Conservation (phyloP, 2,329 filamentous ascomycete species). For the Phialophora verrucosa region DNA sequence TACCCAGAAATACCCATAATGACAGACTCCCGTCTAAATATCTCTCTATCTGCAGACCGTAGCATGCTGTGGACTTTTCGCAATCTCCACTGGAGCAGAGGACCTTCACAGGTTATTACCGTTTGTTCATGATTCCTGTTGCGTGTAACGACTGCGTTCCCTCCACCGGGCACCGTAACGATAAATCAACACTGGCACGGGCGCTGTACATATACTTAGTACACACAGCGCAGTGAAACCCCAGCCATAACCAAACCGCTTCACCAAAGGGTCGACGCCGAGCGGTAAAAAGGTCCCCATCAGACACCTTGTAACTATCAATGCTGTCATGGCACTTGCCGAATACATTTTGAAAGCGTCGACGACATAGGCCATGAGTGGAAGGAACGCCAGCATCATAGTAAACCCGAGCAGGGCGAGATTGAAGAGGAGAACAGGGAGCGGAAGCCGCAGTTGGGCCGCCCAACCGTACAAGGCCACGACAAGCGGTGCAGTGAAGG, state of each 20-base stretch:
- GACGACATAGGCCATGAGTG: conserved; percentile 39
- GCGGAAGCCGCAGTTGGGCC: conserved; percentile 29
- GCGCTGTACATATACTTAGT: conserved; percentile 30
- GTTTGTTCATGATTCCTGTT: conserved; percentile 20
- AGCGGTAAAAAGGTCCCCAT: conserved; percentile 41
- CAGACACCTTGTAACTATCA: conserved; percentile 38
- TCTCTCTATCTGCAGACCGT: neutral
- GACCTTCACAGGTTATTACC: neutral
- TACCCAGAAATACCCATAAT: neutral
- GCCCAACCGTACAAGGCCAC: conserved; percentile 38
- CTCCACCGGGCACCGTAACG: conserved; percentile 35
- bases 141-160: conserved; percentile 33
- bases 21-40: neutral
- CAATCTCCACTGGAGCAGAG: neutral
- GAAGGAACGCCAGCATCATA: conserved; percentile 35
- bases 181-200: conserved; percentile 36
- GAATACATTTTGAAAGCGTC: conserved; percentile 44
- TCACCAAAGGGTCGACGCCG: conserved; percentile 34
- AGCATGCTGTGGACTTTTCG: neutral
- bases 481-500: conserved; percentile 42
- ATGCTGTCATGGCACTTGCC: conserved; percentile 49
- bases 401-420: conserved; percentile 31
- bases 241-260: conserved; percentile 38
- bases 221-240: conserved; percentile 37
- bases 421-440: conserved; percentile 27